Evolutionary conservation across 345 rosid genomes (phyloP).

Genomic region (Syzygium grande): DNA sequence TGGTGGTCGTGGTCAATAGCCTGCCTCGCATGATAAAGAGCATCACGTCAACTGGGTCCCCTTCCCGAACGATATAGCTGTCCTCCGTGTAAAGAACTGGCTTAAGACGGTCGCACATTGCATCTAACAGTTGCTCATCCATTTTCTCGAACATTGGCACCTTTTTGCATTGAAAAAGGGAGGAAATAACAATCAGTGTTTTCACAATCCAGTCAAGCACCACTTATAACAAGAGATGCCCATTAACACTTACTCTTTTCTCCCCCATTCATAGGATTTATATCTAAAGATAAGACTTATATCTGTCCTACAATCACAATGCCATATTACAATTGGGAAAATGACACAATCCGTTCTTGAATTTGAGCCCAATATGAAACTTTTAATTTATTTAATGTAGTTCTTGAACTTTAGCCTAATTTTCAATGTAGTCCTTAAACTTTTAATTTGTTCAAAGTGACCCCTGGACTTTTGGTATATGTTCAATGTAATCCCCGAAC

Average conservation of each 20-base stretch:
- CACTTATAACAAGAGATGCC: not conserved
- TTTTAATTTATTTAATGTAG: too few species aligned
- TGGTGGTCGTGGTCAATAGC: constrained; percentile 58
- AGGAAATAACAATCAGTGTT: not conserved
- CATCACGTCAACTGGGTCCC: constrained; percentile 92
- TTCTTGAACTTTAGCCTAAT: too few species aligned
- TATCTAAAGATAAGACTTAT: not conserved
- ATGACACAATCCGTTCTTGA: too few species aligned
- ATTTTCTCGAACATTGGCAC: constrained; percentile 82
- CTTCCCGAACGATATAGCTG: constrained; percentile 79
- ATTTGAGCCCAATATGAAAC: too few species aligned
- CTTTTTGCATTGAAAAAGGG: constrained; percentile 18
- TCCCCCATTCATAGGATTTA: not conserved
- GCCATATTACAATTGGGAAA: too few species aligned
- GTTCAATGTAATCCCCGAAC: too few species aligned
- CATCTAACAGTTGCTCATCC: constrained; percentile 84
- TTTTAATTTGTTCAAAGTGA: too few species aligned
- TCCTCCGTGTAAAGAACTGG: constrained; percentile 80
- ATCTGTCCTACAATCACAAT: not conserved
- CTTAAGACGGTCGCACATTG: constrained; percentile 80
- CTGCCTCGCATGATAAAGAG: constrained; percentile 89
- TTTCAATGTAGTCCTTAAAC: too few species aligned
- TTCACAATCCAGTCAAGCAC: not conserved
- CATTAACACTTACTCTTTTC: not conserved
- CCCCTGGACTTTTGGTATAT: too few species aligned